Percentiles rank a stretch among this genome's conserved stretches.
phyloP scores from a whole-genome alignment of 2,329 filamentous ascomycete species.

The Scedosporium aurantiacum region DNA sequence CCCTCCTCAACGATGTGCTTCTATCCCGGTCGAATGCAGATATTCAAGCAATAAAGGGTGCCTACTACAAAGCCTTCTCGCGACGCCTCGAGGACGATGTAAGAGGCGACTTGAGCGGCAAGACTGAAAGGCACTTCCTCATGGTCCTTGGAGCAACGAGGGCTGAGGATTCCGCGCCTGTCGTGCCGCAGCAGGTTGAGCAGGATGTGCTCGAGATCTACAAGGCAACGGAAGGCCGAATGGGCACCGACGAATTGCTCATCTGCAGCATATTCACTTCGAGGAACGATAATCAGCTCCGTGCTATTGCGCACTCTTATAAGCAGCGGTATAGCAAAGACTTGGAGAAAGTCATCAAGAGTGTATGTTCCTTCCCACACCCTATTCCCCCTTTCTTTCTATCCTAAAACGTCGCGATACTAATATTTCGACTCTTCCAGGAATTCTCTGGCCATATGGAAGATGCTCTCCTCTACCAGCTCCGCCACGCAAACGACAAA shows the following conservation, averaged over 20 bases:
- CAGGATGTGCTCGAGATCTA: constrained; percentile 68
- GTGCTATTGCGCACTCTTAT: constrained; percentile 69
- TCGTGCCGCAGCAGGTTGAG: constrained; percentile 63
- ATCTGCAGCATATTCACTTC: constrained; percentile 70
- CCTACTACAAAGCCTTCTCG: constrained; percentile 59
- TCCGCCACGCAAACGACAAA: constrained; percentile 67
- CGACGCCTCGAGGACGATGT: constrained; percentile 61
- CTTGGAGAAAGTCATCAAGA: constrained; percentile 64
- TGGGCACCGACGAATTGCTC: constrained; percentile 62
- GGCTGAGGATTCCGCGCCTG: constrained; percentile 65
- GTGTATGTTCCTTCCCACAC: constrained; percentile 30
- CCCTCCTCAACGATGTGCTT: constrained; percentile 74
- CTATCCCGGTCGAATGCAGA: constrained; percentile 79
- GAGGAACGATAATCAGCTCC: constrained; percentile 71
- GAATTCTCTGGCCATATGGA: constrained; percentile 92
- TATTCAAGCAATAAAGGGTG: constrained; percentile 70
- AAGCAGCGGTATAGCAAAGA: constrained; percentile 57
- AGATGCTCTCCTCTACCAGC: constrained; percentile 67
- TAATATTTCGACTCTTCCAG: constrained; percentile 18
- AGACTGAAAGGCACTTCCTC: constrained; percentile 76
- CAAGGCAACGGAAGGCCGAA: constrained; percentile 60
- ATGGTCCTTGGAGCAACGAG: constrained; percentile 67
- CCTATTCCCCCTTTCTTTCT: not conserved
- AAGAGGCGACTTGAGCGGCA: constrained; percentile 68
- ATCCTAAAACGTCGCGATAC: not conserved